phyloP scores from a whole-genome alignment of 257 asterid species.

The Gentiana macrophylla region DNA sequence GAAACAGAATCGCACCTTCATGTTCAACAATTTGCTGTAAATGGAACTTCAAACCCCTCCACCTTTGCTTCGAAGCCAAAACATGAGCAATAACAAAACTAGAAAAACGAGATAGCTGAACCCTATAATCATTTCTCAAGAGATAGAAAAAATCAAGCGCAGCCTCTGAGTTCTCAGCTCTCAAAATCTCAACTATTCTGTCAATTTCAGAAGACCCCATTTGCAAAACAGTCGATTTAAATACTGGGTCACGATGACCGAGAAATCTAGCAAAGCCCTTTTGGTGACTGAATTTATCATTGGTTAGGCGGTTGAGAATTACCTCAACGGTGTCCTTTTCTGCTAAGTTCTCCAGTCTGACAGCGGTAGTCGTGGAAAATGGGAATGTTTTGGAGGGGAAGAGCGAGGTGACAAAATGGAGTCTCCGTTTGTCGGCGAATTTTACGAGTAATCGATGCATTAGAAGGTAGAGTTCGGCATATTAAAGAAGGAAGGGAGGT shows the following conservation, averaged over 20 bases:
- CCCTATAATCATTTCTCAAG: constrained; percentile 42
- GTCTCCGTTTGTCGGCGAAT: constrained; percentile 16
- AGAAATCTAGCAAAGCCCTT: constrained; percentile 20
- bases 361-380: constrained; percentile 24
- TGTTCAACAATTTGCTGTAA: constrained; percentile 35
- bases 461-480: neutral
- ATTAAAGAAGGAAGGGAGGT: neutral
- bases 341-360: constrained; percentile 11
- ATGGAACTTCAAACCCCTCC: constrained; percentile 43
- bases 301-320: constrained; percentile 28
- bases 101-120: constrained; percentile 32
- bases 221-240: constrained; percentile 21
- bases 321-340: constrained; percentile 21
- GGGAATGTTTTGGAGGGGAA: constrained; percentile 12
- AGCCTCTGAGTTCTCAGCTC: constrained; percentile 19
- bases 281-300: constrained; percentile 10
- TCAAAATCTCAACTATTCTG: constrained; percentile 28
- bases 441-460: constrained; percentile 37
- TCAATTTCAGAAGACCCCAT: constrained; percentile 38
- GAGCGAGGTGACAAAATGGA: constrained; percentile 15
- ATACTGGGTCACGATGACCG: constrained; percentile 15
- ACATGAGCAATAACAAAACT: constrained; percentile 41
- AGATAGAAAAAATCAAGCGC: constrained; percentile 59
- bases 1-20: constrained; percentile 29
- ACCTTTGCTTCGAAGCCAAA: constrained; percentile 47